Evolutionary conservation across 2,329 filamentous ascomycete genomes (phyloP), one percentile per base, ranked within the genome.

Genomic region (Alternaria arborescens): DNA sequence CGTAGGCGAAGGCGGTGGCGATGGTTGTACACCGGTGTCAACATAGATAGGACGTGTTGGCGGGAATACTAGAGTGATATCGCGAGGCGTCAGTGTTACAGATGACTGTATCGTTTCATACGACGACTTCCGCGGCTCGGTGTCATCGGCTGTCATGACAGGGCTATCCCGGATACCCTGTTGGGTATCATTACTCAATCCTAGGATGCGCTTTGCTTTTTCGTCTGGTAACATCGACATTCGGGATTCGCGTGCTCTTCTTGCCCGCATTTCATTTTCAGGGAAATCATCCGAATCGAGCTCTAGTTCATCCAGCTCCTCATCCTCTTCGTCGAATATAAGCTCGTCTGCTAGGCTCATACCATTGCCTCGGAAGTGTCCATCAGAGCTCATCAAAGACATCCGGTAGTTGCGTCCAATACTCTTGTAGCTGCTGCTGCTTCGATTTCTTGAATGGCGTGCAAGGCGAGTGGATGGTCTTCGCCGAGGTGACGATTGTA

Each of bases 291-390:
- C 90, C 44, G 89, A 86, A 64, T 94, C 89, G 36, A 91, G 90
- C 64, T 91, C 81, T 46, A 79, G 65, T 5, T 82, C 81, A 43
- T 82, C 82, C 53, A 82, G 68, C 24, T 81, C 77, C 64, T 83
- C 82, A 32, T 94, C 92, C 57, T 94, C 91, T 62, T 91, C 91
- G 58, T 94, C 92, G 63, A 97, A 91, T 63, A 92, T 89, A 55
- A 99, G 85, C 80, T 99, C 95, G 70, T 98, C 94, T 0, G 95
- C 95, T 41, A 99, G 84, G 64, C 91, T 97, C 60, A 93, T 79
- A 1, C 90, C 91, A 69, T 88, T 88, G 4, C 81, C 73, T 72
- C 89, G 90, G 20, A 82, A 79, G 10, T 82, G 77, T 4, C 84
- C 85, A 59, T 84, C 81, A 10, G 80, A 79, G 63, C 84, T 83